These are phyloP conservation scores for Aureobasidium musti DNA, from an alignment of 2,329 filamentous ascomycete genomes.

Conservation along the genomic window DNA sequence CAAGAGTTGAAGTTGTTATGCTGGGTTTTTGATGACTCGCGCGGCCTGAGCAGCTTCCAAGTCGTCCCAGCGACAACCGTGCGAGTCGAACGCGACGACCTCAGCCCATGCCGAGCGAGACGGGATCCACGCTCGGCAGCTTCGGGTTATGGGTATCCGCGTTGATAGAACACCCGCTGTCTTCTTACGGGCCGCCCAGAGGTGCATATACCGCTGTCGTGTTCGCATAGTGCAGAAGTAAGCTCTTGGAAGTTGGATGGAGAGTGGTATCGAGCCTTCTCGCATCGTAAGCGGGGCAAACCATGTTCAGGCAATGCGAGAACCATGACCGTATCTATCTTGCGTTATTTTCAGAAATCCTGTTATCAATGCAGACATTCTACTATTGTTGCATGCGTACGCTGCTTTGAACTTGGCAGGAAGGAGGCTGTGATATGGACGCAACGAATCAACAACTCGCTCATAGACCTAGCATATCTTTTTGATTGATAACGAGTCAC, in stretches of 20 bases:
- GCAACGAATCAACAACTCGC: conserved; percentile 15
- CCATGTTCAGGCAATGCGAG: conserved; percentile 9
- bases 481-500: neutral
- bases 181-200: conserved; percentile 12
- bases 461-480: neutral
- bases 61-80: conserved; percentile 22
- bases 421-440: neutral
- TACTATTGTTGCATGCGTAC: neutral
- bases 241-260: neutral
- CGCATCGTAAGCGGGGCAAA: conserved; percentile 1
- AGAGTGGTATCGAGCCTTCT: neutral
- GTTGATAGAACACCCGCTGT: conserved; percentile 1
- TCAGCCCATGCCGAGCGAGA: conserved; percentile 12
- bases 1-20: neutral
- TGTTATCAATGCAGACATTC: conserved; percentile 1
- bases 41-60: neutral
- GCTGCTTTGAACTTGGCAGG: neutral
- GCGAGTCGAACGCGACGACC: conserved; percentile 8
- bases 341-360: neutral
- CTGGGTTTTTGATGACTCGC: conserved; percentile 11
- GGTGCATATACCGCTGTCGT: conserved; percentile 15
- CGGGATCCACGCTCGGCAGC: neutral
- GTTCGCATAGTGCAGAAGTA: conserved; percentile 20
- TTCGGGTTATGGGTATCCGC: neutral
- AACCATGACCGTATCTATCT: neutral